phyloP scores from a whole-genome alignment of 2,329 filamentous ascomycete species.

The Metarhizium rileyi region DNA sequence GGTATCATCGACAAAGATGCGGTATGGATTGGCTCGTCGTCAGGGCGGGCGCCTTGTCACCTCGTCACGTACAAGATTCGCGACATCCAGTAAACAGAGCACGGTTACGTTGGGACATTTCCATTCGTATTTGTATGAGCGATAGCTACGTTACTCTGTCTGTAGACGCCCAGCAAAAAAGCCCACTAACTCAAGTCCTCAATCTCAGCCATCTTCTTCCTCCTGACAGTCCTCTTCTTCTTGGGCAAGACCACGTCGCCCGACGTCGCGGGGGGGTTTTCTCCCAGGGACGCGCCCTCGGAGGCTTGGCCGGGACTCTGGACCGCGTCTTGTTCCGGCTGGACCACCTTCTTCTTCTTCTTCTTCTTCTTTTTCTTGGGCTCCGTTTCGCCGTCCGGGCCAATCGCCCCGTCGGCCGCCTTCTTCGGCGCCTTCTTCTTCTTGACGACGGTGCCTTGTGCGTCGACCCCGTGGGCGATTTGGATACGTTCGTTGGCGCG shows the following conservation, averaged over 20 bases:
- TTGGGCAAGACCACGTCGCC: slow-evolving; percentile 26
- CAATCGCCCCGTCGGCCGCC: slow-evolving; percentile 13
- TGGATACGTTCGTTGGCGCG: slow-evolving; percentile 66
- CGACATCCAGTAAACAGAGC: too few relatives aligned
- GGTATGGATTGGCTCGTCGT: too few relatives aligned
- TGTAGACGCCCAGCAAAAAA: not conserved
- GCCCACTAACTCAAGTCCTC: slow-evolving; percentile 12
- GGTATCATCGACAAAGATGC: too few relatives aligned
- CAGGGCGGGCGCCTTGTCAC: too few relatives aligned
- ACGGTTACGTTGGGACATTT: too few relatives aligned
- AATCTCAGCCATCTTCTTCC: slow-evolving; percentile 23
- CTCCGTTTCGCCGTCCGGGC: slow-evolving; percentile 24
- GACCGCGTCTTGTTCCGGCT: not conserved
- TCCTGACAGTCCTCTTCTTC: slow-evolving; percentile 36
- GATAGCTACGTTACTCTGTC: not conserved
- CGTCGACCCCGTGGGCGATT: slow-evolving; percentile 56
- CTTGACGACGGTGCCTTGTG: slow-evolving; percentile 58
- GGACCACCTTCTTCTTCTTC: slow-evolving; percentile 28
- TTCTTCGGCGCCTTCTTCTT: slow-evolving; percentile 44
- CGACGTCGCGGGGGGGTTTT: too few relatives aligned
- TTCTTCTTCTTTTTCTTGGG: slow-evolving; percentile 42
- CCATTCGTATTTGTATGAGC: not conserved
- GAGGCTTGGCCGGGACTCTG: not conserved
- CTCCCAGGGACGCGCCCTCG: not conserved
- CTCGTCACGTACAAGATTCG: too few relatives aligned